These are phyloP conservation scores for Colletotrichum sansevieriae DNA, from an alignment of 2,329 filamentous ascomycete genomes.

Conservation along the genomic window DNA sequence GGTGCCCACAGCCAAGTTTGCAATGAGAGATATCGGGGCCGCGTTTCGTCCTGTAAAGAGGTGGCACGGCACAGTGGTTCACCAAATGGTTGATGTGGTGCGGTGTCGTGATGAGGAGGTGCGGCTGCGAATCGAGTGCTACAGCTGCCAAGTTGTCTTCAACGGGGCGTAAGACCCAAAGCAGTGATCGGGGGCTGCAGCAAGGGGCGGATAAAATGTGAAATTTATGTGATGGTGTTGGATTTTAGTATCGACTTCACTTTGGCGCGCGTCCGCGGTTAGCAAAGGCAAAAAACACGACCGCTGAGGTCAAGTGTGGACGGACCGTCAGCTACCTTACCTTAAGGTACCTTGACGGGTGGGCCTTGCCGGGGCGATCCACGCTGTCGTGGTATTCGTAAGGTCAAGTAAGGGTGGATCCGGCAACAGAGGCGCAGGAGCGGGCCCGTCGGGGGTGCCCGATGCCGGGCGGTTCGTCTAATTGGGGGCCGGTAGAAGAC, in stretches of 20 bases:
- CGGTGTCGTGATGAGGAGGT: background rate
- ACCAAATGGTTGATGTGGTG: background rate
- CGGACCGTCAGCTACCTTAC: background rate
- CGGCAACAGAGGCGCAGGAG: background rate
- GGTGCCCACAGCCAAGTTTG: too few relatives aligned
- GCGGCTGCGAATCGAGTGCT: background rate
- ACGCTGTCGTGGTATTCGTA: background rate
- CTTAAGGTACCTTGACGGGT: background rate
- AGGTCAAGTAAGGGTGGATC: too few relatives aligned
- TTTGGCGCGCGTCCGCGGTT: too few relatives aligned
- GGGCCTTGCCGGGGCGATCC: slow-evolving; percentile 37
- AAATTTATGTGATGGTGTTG: too few relatives aligned
- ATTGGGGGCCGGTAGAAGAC: slow-evolving; percentile 5
- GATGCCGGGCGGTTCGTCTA: background rate
- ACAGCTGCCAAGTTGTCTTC: too few relatives aligned
- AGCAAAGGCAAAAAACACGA: background rate
- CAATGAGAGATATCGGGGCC: too few relatives aligned
- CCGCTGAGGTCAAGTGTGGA: background rate
- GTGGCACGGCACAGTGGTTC: too few relatives aligned
- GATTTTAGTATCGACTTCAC: too few relatives aligned
- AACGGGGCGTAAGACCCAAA: too few relatives aligned
- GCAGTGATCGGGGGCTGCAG: too few relatives aligned
- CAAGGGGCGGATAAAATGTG: too few relatives aligned
- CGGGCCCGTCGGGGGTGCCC: background rate
- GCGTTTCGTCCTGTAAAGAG: too few relatives aligned